phyloP scores from a whole-genome alignment of 352 stramenopile genomes.

The Albugo laibachii region DNA sequence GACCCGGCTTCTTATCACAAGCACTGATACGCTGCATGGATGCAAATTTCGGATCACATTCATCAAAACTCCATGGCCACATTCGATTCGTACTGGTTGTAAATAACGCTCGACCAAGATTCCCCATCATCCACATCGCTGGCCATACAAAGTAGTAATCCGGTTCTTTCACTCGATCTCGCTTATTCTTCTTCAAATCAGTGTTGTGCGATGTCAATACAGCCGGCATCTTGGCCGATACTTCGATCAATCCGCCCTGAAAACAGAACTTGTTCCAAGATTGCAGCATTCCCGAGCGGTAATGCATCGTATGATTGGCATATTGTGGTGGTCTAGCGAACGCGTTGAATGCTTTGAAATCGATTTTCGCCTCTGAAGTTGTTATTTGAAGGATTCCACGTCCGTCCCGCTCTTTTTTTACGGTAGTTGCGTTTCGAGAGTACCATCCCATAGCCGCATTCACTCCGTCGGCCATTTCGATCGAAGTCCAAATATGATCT shows the following conservation, averaged over 20 bases:
- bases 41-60: conserved; percentile 52
- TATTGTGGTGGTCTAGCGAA: conserved; percentile 30
- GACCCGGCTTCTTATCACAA: conserved; percentile 77
- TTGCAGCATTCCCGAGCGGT: conserved; percentile 69
- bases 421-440: conserved; percentile 31
- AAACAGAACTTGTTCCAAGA: conserved; percentile 92
- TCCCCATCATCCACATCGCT: conserved; percentile 78
- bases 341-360: conserved; percentile 46
- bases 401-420: conserved; percentile 19
- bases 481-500: conserved; percentile 36
- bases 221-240: conserved; percentile 50
- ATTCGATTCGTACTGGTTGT: conserved; percentile 54
- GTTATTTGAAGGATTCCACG: conserved; percentile 44
- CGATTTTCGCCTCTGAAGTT: conserved; percentile 24
- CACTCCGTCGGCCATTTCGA: conserved; percentile 50
- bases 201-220: conserved; percentile 13
- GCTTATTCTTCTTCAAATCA: conserved; percentile 8
- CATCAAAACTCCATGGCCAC: conserved; percentile 79
- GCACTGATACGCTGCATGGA: conserved; percentile 68
- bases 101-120: conserved; percentile 75
- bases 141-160: conserved; percentile 34
- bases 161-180: not conserved
- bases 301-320: conserved; percentile 17
- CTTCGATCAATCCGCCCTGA: conserved; percentile 80
- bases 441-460: conserved; percentile 43